Evolutionary conservation across 2,329 filamentous ascomycete species (phyloP), one percentile per base, ranked within the genome.

Genomic region (Neofusicoccum parvum): DNA sequence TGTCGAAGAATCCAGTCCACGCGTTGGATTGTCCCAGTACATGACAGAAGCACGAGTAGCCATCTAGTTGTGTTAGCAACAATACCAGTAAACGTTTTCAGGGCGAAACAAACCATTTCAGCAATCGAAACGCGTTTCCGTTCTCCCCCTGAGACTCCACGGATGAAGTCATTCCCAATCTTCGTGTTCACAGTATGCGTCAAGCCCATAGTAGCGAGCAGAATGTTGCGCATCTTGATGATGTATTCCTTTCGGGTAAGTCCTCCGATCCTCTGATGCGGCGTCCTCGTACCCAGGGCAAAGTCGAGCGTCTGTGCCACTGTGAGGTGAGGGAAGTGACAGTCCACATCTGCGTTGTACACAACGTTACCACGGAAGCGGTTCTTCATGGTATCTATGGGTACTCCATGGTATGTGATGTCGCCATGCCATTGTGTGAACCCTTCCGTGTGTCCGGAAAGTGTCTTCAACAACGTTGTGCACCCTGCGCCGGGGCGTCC

Each of bases 91-190:
- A 32, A 45, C 5, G 23, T 71, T 65, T 83, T 80, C 56, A 63
- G 51, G 20, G 75, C 76, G 1, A 77, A 76, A 2, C 81, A 69
- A 45, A 78, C 71, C 76, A 80, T 80, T 67, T 89, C 87, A 1
- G 86, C 84, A 65, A 89, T 87, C 54, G 80, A 83, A 9, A 89
- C 86, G 74, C 87, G 81, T 72, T 89, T 89, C 56, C 86, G 74
- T 70, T 88, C 85, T 62, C 86, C 86, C 67, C 87, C 87, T 32
- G 83, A 86, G 5, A 89, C 86, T 37, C 87, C 87, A 23, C 86
- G 82, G 15, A 88, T 81, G 67, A 84, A 88, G 56, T 88, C 85
- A 69, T 87, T 80, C 37, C 84, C 84, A 9, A 86, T 83, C 67
- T 82, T 83, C 4, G 83, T 86, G 63, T 85, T 81, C 67, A 80